phyloP scores from a whole-genome alignment of 78 protist genomes.

The Dictyostelium firmibasis region DNA sequence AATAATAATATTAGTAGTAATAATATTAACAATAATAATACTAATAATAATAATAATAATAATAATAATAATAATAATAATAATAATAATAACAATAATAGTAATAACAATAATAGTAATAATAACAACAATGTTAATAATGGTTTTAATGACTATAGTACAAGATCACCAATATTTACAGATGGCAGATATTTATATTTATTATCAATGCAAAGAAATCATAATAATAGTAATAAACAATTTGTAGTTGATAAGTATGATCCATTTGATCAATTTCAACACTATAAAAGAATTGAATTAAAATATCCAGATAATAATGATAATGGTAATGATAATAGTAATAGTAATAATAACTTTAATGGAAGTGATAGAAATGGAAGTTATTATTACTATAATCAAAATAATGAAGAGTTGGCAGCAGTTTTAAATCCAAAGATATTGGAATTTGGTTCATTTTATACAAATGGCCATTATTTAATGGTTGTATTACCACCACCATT shows the following conservation, averaged over 20 bases:
- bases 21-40: too few relatives aligned
- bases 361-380: background rate
- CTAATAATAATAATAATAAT: too few relatives aligned
- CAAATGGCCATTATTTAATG: conserved; percentile 82
- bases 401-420: conserved; percentile 9
- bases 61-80: background rate
- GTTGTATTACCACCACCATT: conserved; percentile 80
- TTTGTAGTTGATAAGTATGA: conserved; percentile 79
- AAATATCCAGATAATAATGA: conserved; percentile 61
- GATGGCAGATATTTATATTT: conserved; percentile 76
- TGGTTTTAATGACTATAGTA: background rate
- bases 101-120: background rate
- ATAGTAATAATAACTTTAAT: background rate
- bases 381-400: background rate
- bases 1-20: too few relatives aligned
- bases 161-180: conserved; percentile 69
- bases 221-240: conserved; percentile 28
- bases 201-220: conserved; percentile 55
- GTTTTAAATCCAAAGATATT: conserved; percentile 62
- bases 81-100: background rate
- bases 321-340: background rate
- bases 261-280: conserved; percentile 41
- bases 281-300: conserved; percentile 36
- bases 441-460: conserved; percentile 80
- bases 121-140: background rate